Evolutionary conservation across 2,329 filamentous ascomycete species (phyloP).

Genomic region (Mollisia scopiformis): DNA sequence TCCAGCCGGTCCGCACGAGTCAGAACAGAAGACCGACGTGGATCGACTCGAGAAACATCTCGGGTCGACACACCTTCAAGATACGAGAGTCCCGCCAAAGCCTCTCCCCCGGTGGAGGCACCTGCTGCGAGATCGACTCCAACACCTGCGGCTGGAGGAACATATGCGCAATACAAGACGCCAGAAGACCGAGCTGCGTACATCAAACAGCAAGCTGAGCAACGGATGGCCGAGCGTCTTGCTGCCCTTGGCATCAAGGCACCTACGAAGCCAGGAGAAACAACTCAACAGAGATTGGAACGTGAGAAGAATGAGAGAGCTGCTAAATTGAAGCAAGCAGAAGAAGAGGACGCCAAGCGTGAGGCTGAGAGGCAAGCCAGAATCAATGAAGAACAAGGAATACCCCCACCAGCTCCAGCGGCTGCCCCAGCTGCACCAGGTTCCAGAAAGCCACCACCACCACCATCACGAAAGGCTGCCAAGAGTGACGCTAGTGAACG

Average conservation of each 20-base stretch:
- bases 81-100: slow-evolving; percentile 40
- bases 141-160: slow-evolving; percentile 55
- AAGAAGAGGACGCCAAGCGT: slow-evolving; percentile 89
- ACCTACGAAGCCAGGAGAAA: slow-evolving; percentile 78
- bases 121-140: slow-evolving; percentile 51
- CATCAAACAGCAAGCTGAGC: slow-evolving; percentile 95
- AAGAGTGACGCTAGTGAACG: slow-evolving; percentile 62
- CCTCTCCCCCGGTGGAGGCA: slow-evolving; percentile 34
- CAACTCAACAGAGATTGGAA: slow-evolving; percentile 80
- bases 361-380: slow-evolving; percentile 78
- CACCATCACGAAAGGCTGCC: slow-evolving; percentile 73
- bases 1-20: slow-evolving; percentile 78
- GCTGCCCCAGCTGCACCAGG: slow-evolving; percentile 13
- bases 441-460: slow-evolving; percentile 78
- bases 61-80: slow-evolving; percentile 43
- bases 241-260: slow-evolving; percentile 91
- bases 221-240: slow-evolving; percentile 94
- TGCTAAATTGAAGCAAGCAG: slow-evolving; percentile 83
- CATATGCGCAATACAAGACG: slow-evolving; percentile 84
- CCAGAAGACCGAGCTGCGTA: slow-evolving; percentile 93
- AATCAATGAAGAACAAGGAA: slow-evolving; percentile 38
- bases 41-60: slow-evolving; percentile 34
- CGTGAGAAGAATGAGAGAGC: slow-evolving; percentile 87
- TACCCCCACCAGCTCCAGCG: slow-evolving; percentile 31
- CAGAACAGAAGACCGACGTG: slow-evolving; percentile 58